Evolutionary conservation across 805 yeast genomes (phyloP).

Genomic region (Priceomyces carsonii): DNA sequence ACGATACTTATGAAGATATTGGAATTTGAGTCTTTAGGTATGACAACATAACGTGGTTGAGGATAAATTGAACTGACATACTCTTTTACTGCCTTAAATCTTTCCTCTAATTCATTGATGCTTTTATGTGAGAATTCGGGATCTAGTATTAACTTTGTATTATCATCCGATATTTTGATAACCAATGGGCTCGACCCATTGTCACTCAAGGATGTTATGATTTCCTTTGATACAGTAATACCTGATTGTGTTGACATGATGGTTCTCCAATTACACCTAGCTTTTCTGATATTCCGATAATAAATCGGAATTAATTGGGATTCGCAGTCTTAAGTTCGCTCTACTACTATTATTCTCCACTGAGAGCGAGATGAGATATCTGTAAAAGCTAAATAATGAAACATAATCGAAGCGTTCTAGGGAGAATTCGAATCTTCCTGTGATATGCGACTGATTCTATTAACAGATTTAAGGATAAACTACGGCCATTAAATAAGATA

Average conservation of each 20-base stretch:
- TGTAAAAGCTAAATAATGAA: too few species aligned
- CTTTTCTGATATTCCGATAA: background rate
- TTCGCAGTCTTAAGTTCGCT: too few species aligned
- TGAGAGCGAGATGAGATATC: too few species aligned
- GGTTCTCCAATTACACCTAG: background rate
- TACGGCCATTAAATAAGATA: too few species aligned
- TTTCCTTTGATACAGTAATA: conserved; percentile 33
- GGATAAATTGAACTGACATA: conserved; percentile 29
- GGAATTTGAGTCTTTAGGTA: conserved; percentile 19
- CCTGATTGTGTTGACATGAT: conserved; percentile 47
- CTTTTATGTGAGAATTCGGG: conserved; percentile 14
- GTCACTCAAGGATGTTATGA: conserved; percentile 28
- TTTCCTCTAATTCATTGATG: conserved; percentile 11
- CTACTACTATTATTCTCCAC: too few species aligned
- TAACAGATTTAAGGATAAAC: too few species aligned
- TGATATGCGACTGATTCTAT: too few species aligned
- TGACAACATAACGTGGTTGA: conserved; percentile 35
- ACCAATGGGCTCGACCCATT: conserved; percentile 24
- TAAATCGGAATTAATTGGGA: too few species aligned
- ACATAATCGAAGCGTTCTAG: too few species aligned
- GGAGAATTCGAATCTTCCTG: too few species aligned
- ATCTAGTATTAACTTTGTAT: conserved; percentile 35
- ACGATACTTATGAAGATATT: conserved; percentile 73
- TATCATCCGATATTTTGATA: conserved; percentile 32
- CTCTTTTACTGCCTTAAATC: conserved; percentile 20